Conservation (phyloP, 2,329 filamentous ascomycete genomes). For the Cryphonectria radicalis region DNA sequence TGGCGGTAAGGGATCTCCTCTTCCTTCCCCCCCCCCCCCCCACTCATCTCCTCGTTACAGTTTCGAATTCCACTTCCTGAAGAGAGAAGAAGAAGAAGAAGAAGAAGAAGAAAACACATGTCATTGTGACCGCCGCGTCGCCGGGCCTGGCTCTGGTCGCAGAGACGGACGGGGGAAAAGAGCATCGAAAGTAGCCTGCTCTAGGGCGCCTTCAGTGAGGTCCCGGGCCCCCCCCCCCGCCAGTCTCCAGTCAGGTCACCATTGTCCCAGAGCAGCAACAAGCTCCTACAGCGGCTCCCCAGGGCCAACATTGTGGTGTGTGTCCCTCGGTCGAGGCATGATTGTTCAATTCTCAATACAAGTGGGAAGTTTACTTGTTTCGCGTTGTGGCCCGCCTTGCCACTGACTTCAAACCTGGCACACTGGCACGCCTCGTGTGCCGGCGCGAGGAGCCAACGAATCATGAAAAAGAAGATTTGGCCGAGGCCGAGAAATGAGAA, state of each 20-base stretch:
- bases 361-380: neutral
- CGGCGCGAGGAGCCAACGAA: neutral
- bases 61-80: conserved; percentile 12
- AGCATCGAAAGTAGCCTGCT: conserved; percentile 4
- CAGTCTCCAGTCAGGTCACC: neutral
- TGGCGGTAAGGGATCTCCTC: conserved; percentile 56
- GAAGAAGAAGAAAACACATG: neutral
- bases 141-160: neutral
- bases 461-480: conserved; percentile 16
- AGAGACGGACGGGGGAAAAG: neutral
- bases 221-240: neutral
- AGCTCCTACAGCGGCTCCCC: neutral
- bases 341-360: neutral
- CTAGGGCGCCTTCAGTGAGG: conserved; percentile 9
- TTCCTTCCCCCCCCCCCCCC: too few species aligned
- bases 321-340: too few species aligned
- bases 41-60: conserved; percentile 10
- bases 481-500: conserved; percentile 20
- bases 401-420: neutral
- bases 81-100: neutral
- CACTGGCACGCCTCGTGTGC: neutral
- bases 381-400: neutral
- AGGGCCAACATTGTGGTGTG: neutral
- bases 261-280: neutral
- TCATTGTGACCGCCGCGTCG: neutral